Base-by-base conservation (phyloP, 192 early-diverging fungal species). In the Phycomyces blakesleeanus region DNA sequence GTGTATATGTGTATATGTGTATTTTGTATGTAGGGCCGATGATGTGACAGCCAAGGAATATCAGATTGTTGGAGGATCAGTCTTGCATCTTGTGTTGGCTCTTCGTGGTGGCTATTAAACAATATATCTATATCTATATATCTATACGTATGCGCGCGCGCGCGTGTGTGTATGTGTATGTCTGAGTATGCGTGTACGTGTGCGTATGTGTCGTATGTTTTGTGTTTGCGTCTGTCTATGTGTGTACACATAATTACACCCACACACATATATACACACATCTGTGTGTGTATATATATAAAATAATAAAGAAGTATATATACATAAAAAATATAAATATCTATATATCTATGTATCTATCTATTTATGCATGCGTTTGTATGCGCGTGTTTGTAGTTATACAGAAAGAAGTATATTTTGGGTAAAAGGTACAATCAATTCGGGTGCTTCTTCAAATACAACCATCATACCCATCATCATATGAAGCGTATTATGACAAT, bases 61-160 rank as follows among this genome's bases (percentile, higher is more conserved):
- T 73, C 72, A 73, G 39, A 87, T 95, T 63, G 81, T 85, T 57
- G 88, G 82, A 22, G 93, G 92, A 27, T 85, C 87, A 11, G 88
- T 95, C 9, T 77, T 98, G 44, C 96, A 98, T 74, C 81, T 98
- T 76, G 96, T 98, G 10, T 76, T 98, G 56, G 91, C 95, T 34
- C 89, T 98, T 63, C 91, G 96, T 77, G 96, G 96, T 57, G 96
- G 96, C 27, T 25, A 72, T 49, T 69, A 77, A 59, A 53, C 7
- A 15, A 52, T 11, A 22, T 11, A 20, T 38, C n/a, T n/a, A n/a
- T n/a, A n/a, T n/a, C n/a, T n/a, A n/a, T n/a, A n/a, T n/a, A n/a
- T n/a, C n/a, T n/a, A n/a, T n/a, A n/a, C n/a, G n/a, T n/a, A n/a
- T n/a, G n/a, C n/a, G n/a, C n/a, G n/a, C n/a, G n/a, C n/a, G n/a